Evolutionary conservation across 1,139 yeast species (phyloP), one percentile per base, ranked within the genome.

Genomic region (Blastobotrys arbuscula): DNA sequence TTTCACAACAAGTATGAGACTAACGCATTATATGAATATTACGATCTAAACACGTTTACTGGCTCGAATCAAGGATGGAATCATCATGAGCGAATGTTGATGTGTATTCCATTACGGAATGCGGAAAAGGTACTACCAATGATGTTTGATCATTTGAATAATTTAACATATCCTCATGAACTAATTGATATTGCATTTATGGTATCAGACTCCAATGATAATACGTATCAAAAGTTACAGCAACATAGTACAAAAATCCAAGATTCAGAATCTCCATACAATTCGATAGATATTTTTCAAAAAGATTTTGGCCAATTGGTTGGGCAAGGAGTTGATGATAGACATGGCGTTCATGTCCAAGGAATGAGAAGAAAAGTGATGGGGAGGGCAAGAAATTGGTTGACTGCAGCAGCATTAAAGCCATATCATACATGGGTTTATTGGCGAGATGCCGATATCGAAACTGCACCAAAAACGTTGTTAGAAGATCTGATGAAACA

Each of bases 321-420:
- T 50, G 87, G 87, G 42, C 87, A 82, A 62, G 96, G 96, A 3
- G 89, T 92, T 64, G 79, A 85, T 58, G 87, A 81, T 58, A 71
- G 88, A 53, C 88, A 82, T 59, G 86, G 87, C 2, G 81, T 82
- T 55, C 80, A 75, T 31, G 87, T 84, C 1, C 88, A 82, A 62
- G 88, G 86, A 3, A 81, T 81, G 45, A 72, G 88, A 57, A 71
- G 88, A 56, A 82, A 82, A 62, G 69, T 81, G 47, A 82, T 82
- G 88, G 88, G 83, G 13, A 72, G 81, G 50, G 88, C 88, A 2
- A 72, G 88, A 58, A 82, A 82, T 61, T 82, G 88, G 88, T 69
- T 82, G 39, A 72, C 79, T 41, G 70, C 83, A 0, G 77, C 76
- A 1, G 79, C 84, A 1, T 63, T 82, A 23, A 74, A 77, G 55